phyloP scores from a whole-genome alignment of 108 stramenopile species.

The Nannochloropsis salina region DNA sequence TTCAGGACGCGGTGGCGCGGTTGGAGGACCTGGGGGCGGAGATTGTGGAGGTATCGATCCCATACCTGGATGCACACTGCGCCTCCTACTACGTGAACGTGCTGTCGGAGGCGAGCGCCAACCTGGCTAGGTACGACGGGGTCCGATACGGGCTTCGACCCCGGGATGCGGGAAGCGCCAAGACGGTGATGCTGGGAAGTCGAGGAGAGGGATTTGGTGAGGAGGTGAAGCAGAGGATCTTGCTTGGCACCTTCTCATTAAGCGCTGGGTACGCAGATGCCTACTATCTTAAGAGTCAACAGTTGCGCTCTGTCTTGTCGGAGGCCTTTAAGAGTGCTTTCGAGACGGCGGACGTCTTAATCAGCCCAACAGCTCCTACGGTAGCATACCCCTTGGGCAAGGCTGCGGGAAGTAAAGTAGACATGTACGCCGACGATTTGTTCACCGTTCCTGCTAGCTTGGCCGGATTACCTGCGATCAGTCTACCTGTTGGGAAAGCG shows the following conservation, averaged over 20 bases:
- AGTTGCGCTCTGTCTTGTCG: slow-evolving; percentile 37
- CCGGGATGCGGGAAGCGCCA: slow-evolving; percentile 36
- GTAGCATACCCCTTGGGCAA: slow-evolving; percentile 40
- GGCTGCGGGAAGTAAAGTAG: slow-evolving; percentile 27
- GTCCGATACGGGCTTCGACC: slow-evolving; percentile 70
- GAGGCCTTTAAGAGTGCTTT: slow-evolving; percentile 40
- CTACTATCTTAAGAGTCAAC: slow-evolving; percentile 45
- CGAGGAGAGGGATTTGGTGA: slow-evolving; percentile 42
- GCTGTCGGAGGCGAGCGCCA: slow-evolving; percentile 90
- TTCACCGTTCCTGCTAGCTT: slow-evolving; percentile 53
- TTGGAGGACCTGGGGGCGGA: slow-evolving; percentile 32
- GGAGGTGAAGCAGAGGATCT: slow-evolving; percentile 51
- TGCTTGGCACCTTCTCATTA: slow-evolving; percentile 47
- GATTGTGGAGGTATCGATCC: slow-evolving; percentile 56
- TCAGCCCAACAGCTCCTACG: slow-evolving; percentile 44
- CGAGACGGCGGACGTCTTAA: slow-evolving; percentile 30
- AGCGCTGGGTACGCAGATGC: slow-evolving; percentile 45
- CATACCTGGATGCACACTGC: slow-evolving; percentile 63
- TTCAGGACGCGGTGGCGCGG: slow-evolving; percentile 28
- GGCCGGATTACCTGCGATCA: slow-evolving; percentile 53
- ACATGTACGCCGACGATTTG: slow-evolving; percentile 43
- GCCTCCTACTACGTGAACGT: slow-evolving; percentile 91
- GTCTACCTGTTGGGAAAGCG: slow-evolving; percentile 38
- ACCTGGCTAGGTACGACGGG: slow-evolving; percentile 91
- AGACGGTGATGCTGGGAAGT: slow-evolving; percentile 40